phyloP scores from a whole-genome alignment of 768 basidiomycete species.

The Lactifluus rugatus region DNA sequence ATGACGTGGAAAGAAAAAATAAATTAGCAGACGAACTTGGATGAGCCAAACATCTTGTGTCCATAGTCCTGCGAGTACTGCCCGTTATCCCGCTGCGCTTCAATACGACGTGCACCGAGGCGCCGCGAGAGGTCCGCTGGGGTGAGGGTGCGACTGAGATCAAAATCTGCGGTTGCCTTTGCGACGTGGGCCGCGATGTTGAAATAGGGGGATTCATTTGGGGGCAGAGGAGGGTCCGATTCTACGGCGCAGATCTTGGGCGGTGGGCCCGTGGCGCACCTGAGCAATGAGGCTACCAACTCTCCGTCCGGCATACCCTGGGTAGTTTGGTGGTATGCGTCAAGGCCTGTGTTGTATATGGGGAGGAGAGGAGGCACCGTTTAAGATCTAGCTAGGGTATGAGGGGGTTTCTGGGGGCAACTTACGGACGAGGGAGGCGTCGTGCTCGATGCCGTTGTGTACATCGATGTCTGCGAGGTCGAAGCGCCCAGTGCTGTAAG shows the following conservation, averaged over 20 bases:
- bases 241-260: neutral
- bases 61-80: constrained; percentile 40
- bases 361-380: no score
- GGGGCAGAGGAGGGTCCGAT: neutral
- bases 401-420: constrained; percentile 10
- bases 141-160: constrained; percentile 34
- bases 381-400: no score
- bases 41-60: constrained; percentile 56
- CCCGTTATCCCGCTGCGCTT: constrained; percentile 43
- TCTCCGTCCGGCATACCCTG: constrained; percentile 42
- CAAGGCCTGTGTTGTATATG: constrained; percentile 37
- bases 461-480: constrained; percentile 58
- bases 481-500: constrained; percentile 47
- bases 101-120: constrained; percentile 50
- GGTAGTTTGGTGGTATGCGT: constrained; percentile 36
- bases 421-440: constrained; percentile 52
- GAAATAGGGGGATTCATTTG: constrained; percentile 9
- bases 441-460: constrained; percentile 72
- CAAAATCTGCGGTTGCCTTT: neutral
- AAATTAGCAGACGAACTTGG: constrained; percentile 41
- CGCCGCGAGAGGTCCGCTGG: constrained; percentile 47
- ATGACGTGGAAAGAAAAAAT: neutral
- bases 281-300: constrained; percentile 47
- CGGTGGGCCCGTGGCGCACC: constrained; percentile 49
- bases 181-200: constrained; percentile 1